Base-by-base conservation (phyloP, 768 basidiomycete species). In the Chalciporus pseudorubinellus region DNA sequence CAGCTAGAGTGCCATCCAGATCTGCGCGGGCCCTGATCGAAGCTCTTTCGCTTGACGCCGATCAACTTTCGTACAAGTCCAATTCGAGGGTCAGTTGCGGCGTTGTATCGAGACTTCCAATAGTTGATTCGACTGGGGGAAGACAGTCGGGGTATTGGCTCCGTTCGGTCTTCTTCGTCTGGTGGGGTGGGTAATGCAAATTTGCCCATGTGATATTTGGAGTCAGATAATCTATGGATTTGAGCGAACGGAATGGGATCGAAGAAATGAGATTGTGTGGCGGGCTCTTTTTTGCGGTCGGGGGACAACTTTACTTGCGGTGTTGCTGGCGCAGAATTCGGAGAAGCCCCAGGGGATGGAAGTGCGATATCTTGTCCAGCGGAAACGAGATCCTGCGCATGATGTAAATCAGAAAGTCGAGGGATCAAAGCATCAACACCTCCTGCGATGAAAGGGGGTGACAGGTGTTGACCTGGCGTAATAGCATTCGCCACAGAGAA, bases 231-330 rank as follows among this genome's bases (percentile, higher is more conserved):
- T 16, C 78, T 74, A 62, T 91, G 85, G 39, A 77, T 80, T 10
- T 74, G 66, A 0, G 85, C 79, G 53, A 93, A 92, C 0, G 85
- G 82, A 21, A 93, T 87, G 0, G 90, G 83, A 33, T 89, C 86
- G 53, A 90, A 92, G 22, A 70, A 64, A 46, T 56, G 61, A 62
- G 59, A 55, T 67, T 52, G 45, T 48, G 21, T 53, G 34, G 53
- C 9, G 4, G 50, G 12, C 54, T 64, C 46, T 52, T 53, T 53
- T 57, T 44, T 39, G 55, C 57, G 36, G 36, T 59, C 60, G 40
- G 57, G 57, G 19, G 74, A 74, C 5, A 84, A 66, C 20, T 77
- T 75, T 0, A 87, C 74, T 53, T 74, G 70, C 18, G 84, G 84
- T 12, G 82, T 84, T 16, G 73, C 62, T 6, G 82, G 82, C 4